A percentile compares a stretch with the other conserved stretches of the same genome.
phyloP scores from a whole-genome alignment of 306 rosid genomes.

The Crotalaria pallida region DNA sequence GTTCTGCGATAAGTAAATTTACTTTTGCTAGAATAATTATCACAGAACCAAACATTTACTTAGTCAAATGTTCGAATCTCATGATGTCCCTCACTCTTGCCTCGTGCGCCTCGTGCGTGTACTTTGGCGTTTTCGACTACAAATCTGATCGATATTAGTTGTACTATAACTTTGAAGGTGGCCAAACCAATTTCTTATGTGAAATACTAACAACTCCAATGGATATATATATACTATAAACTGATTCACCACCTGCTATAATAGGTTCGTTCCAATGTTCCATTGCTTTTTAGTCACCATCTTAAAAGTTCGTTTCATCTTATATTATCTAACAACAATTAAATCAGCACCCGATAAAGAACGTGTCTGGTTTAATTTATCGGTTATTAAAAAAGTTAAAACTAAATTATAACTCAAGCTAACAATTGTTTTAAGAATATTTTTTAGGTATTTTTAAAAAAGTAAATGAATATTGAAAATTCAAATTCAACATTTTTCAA shows the following conservation, averaged over 20 bases:
- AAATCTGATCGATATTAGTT: constrained; percentile 21
- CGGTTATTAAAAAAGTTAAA: too few relatives aligned
- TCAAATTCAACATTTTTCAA: too few relatives aligned
- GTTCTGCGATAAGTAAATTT: too few relatives aligned
- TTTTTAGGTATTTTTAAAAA: too few relatives aligned
- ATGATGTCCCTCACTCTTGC: neutral
- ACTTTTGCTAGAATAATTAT: too few relatives aligned
- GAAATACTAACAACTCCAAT: neutral
- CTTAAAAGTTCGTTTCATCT: constrained; percentile 9
- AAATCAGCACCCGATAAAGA: neutral
- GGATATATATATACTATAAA: too few relatives aligned
- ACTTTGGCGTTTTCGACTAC: constrained; percentile 1
- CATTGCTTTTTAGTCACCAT: neutral
- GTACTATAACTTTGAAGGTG: constrained; percentile 5
- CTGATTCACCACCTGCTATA: constrained; percentile 9
- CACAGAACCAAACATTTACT: too few relatives aligned
- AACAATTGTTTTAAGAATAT: too few relatives aligned
- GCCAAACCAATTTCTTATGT: neutral
- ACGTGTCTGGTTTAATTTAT: too few relatives aligned
- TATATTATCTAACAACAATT: neutral
- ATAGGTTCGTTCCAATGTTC: neutral
- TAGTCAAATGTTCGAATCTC: neutral
- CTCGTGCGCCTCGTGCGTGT: constrained; percentile 1
- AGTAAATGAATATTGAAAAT: too few relatives aligned
- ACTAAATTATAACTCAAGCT: too few relatives aligned